Evolutionary conservation across 2,329 filamentous ascomycete species (phyloP), one percentile per base, ranked within the genome.

Genomic region (Penicillium capsulatum): DNA sequence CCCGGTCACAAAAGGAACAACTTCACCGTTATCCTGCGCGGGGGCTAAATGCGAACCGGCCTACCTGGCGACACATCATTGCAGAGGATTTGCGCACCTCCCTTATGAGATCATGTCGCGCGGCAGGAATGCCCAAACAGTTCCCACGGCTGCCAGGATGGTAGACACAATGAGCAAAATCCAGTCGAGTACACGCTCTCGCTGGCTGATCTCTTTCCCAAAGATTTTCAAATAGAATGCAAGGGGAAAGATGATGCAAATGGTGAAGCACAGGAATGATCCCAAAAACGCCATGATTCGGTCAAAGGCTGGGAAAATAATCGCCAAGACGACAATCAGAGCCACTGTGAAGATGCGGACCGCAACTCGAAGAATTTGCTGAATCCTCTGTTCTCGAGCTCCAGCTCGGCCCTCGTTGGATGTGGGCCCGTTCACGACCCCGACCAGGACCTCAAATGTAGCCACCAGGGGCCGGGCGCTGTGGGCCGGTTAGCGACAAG

Each of bases 191-290:
- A 78, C 61, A 54, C 78, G 81, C 65, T 95, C 87, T 15, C 61
- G 60, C 1, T 63, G 51, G 1, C 73, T 68, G 31, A 96, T 79
- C 44, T 91, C 81, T 34, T 80, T 75, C 32, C 81, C 80, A 61
- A 94, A 97, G 1, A 97, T 79, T 67, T 90, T 94, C 40, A 97
- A 69, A 59, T 97, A 89, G 60, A 98, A 97, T 3, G 82, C 77
- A 20, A 95, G 71, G 0, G 91, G 92, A 35, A 98, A 73, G 64
- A 94, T 89, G 50, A 97, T 82, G 66, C 91, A 97, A 50, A 97
- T 94, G 13, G 86, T 87, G 55, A 95, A 95, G 68, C 91, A 96
- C 11, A 95, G 76, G 3, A 89, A 84, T 27, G 85, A 87, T 9
- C 92, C 91, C 69, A 97, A 81, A 46, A 95, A 82, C 3, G 86